A percentile compares a stretch with the other conserved stretches of the same genome.
Conservation (phyloP, 78 protist species). For the Planoprotostelium fungivorum region DNA sequence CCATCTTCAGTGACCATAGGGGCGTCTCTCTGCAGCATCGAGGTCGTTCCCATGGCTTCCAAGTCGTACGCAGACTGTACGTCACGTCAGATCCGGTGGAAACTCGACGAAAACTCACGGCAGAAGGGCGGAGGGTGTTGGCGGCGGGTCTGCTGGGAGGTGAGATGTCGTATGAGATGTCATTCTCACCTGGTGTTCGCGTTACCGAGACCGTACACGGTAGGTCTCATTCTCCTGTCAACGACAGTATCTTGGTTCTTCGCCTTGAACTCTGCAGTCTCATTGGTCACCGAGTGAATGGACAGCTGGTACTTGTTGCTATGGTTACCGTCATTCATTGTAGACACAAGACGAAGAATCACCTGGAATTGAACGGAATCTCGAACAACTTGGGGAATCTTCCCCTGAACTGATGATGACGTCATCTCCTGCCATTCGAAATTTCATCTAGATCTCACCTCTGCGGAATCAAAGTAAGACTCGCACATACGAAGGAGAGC, state of each 20-base stretch:
- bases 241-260: no score
- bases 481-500: constrained; percentile 75
- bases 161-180: no score
- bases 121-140: no score
- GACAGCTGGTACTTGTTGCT: constrained; percentile 86
- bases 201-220: no score
- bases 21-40: not conserved
- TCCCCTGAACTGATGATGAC: constrained; percentile 23
- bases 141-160: no score
- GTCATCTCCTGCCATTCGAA: constrained; percentile 11
- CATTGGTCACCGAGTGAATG: constrained; percentile 22
- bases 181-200: no score
- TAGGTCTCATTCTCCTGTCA: no score
- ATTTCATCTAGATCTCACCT: not conserved
- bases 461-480: not conserved
- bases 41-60: not conserved
- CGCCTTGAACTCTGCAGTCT: constrained; percentile 10
- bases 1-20: not conserved
- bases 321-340: no score
- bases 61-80: not conserved
- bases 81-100: no score
- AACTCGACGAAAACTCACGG: no score
- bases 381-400: constrained; percentile 50
- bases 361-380: constrained; percentile 95
- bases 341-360: no score